Base-by-base conservation (phyloP, 2,329 filamentous ascomycete species). In the Stagonosporopsis chrysanthemi region DNA sequence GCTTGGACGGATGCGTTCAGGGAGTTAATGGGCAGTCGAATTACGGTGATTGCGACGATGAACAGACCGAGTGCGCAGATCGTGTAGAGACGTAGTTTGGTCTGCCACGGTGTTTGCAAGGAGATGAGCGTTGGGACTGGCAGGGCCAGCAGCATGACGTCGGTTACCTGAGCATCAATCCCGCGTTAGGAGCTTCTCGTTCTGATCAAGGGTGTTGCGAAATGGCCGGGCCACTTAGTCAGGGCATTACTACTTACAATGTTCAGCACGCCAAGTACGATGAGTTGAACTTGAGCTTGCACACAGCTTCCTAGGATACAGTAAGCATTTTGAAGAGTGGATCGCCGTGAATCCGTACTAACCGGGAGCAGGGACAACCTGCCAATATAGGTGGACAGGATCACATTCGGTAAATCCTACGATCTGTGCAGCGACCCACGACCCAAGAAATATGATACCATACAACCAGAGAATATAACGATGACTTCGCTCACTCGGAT, bases 11-110 rank as follows among this genome's bases (percentile, higher is more conserved):
- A 19, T 28, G 46, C 46, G 9, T 49, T 9, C 24, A 40, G 2
- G n/a, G 35, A n/a, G 19, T 49, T 49, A n/a, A 49, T 49, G 2
- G 46, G 46, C 14, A 48, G 46, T 11, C 35, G 46, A 22, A 49
- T 49, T 2, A 49, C 19, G 14, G 35, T 49, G 35, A 49, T 40
- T 12, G 35, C 35, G 11, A 49, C 17, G 17, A 49, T 49, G 19
- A 49, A 49, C 1, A 49, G 9, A 8, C 35, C 46, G n/a, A 49
- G 46, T 17, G 35, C 35, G 17, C 46, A 48, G 8, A 48, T 17
- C 15, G 36, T 40, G 35, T 29, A 48, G 7, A 39, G 45, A 22
- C 45, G 45, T 11, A 48, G 3, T 15, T 48, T 48, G 35, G 45
- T 48, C 4, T 24, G 45, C 33, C 33, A 39, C 14, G 45, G 45